phyloP scores from a whole-genome alignment of 192 early-diverging fungal species.

The Gonapodya sp. region DNA sequence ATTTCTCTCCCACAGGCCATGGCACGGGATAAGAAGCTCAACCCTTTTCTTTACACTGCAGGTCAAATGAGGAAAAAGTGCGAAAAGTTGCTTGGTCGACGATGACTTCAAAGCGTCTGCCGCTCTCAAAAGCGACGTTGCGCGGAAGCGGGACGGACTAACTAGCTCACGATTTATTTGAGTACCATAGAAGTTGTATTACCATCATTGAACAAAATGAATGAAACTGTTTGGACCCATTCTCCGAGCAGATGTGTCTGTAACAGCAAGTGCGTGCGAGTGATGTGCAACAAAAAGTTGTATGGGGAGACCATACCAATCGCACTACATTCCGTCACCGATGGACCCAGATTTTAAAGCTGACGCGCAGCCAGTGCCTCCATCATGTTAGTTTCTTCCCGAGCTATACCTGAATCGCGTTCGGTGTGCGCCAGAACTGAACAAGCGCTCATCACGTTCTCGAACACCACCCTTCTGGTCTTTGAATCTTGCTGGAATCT shows the following conservation, averaged over 20 bases:
- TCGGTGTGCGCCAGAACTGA: neutral
- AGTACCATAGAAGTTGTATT: no score
- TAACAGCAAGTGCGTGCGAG: no score
- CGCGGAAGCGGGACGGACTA: no score
- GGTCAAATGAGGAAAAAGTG: neutral
- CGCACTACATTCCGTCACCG: neutral
- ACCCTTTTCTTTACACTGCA: neutral
- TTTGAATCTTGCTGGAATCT: neutral
- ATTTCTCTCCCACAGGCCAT: neutral
- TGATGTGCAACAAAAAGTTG: no score
- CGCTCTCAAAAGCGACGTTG: no score
- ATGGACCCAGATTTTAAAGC: neutral
- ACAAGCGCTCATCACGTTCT: neutral
- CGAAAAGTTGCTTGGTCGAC: no score
- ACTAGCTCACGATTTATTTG: no score
- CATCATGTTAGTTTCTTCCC: neutral
- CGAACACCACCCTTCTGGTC: neutral
- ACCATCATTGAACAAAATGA: no score
- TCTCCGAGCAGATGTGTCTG: no score
- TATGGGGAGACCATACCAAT: neutral
- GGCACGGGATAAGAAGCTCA: constrained; percentile 6
- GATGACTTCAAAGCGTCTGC: no score
- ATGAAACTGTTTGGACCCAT: no score
- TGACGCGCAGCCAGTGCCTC: neutral
- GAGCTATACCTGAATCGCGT: neutral